Evolutionary conservation across 2,329 filamentous ascomycete species (phyloP), one percentile per base, ranked within the genome.

Genomic region (Ploettnerulaceae sp.): DNA sequence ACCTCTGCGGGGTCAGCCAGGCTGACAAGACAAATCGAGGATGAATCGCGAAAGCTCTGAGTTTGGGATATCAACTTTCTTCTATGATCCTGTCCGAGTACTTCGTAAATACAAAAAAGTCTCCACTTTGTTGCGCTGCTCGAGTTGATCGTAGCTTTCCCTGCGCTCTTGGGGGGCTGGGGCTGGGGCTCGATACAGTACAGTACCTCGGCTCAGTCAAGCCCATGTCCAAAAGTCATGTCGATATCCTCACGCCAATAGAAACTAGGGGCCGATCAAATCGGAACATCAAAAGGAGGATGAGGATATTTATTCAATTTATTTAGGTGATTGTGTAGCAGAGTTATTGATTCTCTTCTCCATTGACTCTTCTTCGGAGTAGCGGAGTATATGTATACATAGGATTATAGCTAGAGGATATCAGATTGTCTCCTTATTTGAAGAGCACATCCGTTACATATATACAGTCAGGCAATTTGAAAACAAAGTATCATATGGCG

Each of bases 1-100:
- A 32, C 15, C 14, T 47, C 47, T 49, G 42, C 48, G 49, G 46
- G 49, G 52, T 38, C 39, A 8, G 26, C 26, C 14, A 3, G 14
- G 26, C 11, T 29, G 26, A 29, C 26, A 29, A 29, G 7, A 29
- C 26, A 29, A 29, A 29, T 34, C 15, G 5, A 34, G 15, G 4
- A 20, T n/a, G 14, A 34, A 34, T 11, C 4, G 9, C 9, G 3
- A 5, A 34, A 34, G 11, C 17, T 15, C 9, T 20, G 32, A 17
- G 32, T 4, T 15, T 9, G 17, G 4, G 32, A 34, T 20, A 9
- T 17, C 3, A 17, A 4, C 9, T 8, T 34, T 3, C 5, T 3
- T 3, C 32, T 20, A 9, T 4, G 32, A 17, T 11, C 8, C 8
- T 34, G n/a, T n/a, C n/a, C n/a, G n/a, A n/a, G n/a, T n/a, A n/a